A percentile compares a stretch with the other conserved stretches of the same genome.
These are phyloP conservation scores for Astrothelium macrocarpum DNA, from an alignment of 495 filamentous ascomycete genomes.

Conservation along the genomic window DNA sequence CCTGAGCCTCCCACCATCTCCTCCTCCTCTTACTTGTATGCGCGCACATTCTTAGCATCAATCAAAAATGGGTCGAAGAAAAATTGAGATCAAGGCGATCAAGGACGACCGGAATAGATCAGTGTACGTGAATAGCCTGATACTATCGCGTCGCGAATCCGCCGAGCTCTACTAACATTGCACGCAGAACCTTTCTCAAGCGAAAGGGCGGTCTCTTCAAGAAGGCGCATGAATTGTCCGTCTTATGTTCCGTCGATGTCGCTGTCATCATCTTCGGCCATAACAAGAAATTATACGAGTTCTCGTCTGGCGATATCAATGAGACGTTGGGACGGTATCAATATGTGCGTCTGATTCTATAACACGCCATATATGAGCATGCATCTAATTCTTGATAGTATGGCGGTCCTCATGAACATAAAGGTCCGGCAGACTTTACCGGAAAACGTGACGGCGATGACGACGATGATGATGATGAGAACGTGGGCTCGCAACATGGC, in stretches of 20 bases:
- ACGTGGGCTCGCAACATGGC: conserved; percentile 49
- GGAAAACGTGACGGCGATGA: conserved; percentile 76
- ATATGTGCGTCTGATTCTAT: conserved; percentile 53
- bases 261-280: conserved; percentile 96
- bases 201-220: conserved; percentile 98
- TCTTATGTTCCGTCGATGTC: conserved; percentile 95
- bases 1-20: not conserved
- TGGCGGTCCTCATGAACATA: conserved; percentile 87
- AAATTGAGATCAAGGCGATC: conserved; percentile 99
- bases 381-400: conserved; percentile 47
- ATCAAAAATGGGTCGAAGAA: conserved; percentile 52
- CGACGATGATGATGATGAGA: conserved; percentile 75
- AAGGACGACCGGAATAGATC: conserved; percentile 98
- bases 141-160: conserved; percentile 4
- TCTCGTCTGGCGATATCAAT: conserved; percentile 86
- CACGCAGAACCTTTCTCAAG: conserved; percentile 82
- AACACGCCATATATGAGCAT: conserved; percentile 3
- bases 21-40: not conserved
- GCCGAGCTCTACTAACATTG: conserved; percentile 11
- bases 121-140: conserved; percentile 59
- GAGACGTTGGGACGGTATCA: conserved; percentile 78
- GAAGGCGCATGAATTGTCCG: conserved; percentile 97
- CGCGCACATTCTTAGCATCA: not conserved
- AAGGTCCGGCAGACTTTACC: conserved; percentile 86
- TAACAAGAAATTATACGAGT: conserved; percentile 98